These are phyloP conservation scores for Picea abies DNA, from an alignment of 83 land plant genomes.

Conservation along the genomic window DNA sequence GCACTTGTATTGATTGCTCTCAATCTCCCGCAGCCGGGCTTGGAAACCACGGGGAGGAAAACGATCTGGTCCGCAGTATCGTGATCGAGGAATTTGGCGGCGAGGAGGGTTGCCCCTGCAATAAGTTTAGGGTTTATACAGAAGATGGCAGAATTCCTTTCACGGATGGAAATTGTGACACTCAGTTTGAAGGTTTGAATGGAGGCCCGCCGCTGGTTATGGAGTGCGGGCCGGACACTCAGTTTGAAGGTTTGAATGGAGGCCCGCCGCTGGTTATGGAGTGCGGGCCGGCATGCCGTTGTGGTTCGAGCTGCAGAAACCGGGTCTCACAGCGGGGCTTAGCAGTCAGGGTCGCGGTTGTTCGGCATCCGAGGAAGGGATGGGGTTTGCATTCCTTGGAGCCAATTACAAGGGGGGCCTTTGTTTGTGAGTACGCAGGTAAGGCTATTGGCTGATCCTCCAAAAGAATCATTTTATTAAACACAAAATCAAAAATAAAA, in stretches of 20 bases:
- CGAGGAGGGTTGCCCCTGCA: constrained; percentile 27
- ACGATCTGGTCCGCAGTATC: constrained; percentile 10
- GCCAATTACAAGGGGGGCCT: constrained; percentile 27
- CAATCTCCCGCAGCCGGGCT: background rate
- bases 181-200: background rate
- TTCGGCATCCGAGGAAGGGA: constrained; percentile 44
- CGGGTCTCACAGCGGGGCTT: constrained; percentile 54
- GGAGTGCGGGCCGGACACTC: constrained; percentile 14
- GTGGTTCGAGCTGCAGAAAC: constrained; percentile 34
- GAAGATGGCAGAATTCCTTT: constrained; percentile 1
- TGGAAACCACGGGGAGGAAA: constrained; percentile 15
- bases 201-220: constrained; percentile 4
- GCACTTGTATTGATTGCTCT: background rate
- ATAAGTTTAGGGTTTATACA: constrained; percentile 3
- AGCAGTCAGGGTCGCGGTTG: constrained; percentile 36
- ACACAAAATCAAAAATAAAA: too few relatives aligned
- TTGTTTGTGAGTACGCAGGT: constrained; percentile 76
- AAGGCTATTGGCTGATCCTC: background rate
- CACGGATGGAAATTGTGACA: background rate
- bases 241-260: background rate
- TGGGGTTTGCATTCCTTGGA: constrained; percentile 57
- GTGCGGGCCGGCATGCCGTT: constrained; percentile 9
- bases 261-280: constrained; percentile 8
- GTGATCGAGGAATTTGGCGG: constrained; percentile 3
- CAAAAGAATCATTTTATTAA: too few relatives aligned